Conservation (phyloP, 164 flowering plant species). For the Platanus orientalis region DNA sequence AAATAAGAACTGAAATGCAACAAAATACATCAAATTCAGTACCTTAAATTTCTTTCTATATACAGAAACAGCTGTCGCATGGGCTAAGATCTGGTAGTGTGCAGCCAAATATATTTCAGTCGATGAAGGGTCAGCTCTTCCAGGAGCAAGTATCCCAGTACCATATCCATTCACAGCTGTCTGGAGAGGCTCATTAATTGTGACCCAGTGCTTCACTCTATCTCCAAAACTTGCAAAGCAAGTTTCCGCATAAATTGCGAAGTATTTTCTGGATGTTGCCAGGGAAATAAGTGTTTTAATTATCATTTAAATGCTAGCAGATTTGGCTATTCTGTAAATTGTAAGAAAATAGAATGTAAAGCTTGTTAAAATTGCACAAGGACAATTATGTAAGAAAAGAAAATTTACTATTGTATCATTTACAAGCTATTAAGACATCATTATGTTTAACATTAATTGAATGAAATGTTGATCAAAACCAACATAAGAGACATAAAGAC, state of each 20-base stretch:
- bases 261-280: slow-evolving; percentile 59
- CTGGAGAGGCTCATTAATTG: slow-evolving; percentile 88
- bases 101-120: slow-evolving; percentile 77
- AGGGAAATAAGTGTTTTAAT: slow-evolving; percentile 1
- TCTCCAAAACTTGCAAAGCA: slow-evolving; percentile 90
- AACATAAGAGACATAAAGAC: no score
- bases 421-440: neutral
- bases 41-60: slow-evolving; percentile 77
- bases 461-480: neutral
- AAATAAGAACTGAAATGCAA: neutral
- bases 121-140: slow-evolving; percentile 53
- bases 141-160: slow-evolving; percentile 81
- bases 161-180: slow-evolving; percentile 76
- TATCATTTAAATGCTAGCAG: neutral
- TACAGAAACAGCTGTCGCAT: slow-evolving; percentile 72
- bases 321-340: neutral
- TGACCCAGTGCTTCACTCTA: slow-evolving; percentile 88
- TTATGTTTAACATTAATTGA: neutral
- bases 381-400: no score
- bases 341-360: neutral
- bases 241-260: slow-evolving; percentile 77
- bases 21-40: neutral
- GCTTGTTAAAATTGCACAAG: neutral
- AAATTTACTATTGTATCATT: no score
- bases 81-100: slow-evolving; percentile 85